These are phyloP conservation scores for Lactifluus subvellereus DNA, from an alignment of 768 basidiomycete genomes.

Conservation along the genomic window DNA sequence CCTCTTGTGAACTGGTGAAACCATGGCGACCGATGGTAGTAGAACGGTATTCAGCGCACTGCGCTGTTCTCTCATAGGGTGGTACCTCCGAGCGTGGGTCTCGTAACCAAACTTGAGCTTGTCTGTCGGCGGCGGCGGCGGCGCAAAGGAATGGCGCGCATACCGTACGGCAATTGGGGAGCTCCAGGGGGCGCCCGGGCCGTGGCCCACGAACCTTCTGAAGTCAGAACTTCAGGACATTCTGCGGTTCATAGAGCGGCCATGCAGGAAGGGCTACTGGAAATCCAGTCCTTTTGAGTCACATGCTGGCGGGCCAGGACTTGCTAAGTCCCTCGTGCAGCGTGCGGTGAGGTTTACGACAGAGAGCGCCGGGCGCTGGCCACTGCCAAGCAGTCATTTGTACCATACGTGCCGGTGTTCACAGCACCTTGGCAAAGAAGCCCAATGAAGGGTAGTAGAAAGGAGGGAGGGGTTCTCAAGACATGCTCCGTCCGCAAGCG, in stretches of 20 bases:
- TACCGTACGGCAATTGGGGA: too few relatives aligned
- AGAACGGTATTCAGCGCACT: background rate
- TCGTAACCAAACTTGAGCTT: background rate
- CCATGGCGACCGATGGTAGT: conserved; percentile 11
- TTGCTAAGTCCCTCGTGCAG: background rate
- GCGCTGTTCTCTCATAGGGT: background rate
- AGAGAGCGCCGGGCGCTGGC: background rate
- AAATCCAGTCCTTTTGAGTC: background rate
- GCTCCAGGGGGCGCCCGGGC: background rate
- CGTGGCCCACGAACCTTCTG: background rate
- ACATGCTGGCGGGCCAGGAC: background rate
- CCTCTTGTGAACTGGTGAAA: background rate
- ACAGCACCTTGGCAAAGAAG: background rate
- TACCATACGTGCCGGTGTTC: background rate
- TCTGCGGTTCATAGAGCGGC: background rate
- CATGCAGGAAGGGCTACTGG: background rate
- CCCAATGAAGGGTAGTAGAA: background rate
- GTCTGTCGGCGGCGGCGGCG: background rate
- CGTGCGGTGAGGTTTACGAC: background rate
- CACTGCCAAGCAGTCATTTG: background rate
- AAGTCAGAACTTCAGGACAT: background rate
- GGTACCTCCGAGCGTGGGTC: background rate
- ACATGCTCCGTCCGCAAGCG: background rate
- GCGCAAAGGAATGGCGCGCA: background rate
- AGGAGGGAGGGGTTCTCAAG: background rate